Base-by-base conservation (phyloP, 2,329 filamentous ascomycete species). In the Bipolaris victoriae region DNA sequence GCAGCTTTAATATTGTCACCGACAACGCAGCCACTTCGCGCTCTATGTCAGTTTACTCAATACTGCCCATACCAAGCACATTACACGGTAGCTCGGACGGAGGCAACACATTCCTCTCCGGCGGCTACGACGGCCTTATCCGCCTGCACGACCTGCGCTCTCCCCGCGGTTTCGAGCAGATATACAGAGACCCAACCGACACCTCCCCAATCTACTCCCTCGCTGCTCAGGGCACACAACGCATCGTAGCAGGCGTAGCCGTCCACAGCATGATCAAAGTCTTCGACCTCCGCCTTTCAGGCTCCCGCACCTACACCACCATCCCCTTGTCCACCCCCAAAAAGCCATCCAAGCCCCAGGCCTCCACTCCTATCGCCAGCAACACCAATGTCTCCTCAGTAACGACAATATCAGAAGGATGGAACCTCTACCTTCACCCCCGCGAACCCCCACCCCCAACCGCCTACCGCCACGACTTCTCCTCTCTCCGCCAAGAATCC, bases 131-230 rank as follows among this genome's bases (percentile, higher is more conserved):
- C 66, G 83, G 85, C 10, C 76, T 81, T 37, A 77, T 76, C 5
- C 80, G 85, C 63, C 79, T 89, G 5, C 86, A 89, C 66, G 87
- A 89, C 63, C 72, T 88, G 53, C 84, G 86, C 35, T 83, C 83
- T 1, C 77, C 80, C 2, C 69, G 74, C 18, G 72, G 77, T 11
- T 81, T 77, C 43, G 82, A 83, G 51, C 72, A 74, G n/a, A 75
- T 76, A 13, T 88, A 83, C 68, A 72, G 73, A 62, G 86, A 88
- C 64, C 77, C 80, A 1, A 83, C 84, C 3, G 86, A 88, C 62
- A 79, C 83, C 58, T 83, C 83, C 16, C 78, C 84, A 0, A 80
- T 88, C 6, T 88, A 88, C 66, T 84, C 84, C 18, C 78, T 89
- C 15, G 79, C 84, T 1, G 75, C 82, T 0, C 81, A 87, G 49